phyloP scores from a whole-genome alignment of 768 basidiomycete genomes.

The Mrakia hoshinonis region DNA sequence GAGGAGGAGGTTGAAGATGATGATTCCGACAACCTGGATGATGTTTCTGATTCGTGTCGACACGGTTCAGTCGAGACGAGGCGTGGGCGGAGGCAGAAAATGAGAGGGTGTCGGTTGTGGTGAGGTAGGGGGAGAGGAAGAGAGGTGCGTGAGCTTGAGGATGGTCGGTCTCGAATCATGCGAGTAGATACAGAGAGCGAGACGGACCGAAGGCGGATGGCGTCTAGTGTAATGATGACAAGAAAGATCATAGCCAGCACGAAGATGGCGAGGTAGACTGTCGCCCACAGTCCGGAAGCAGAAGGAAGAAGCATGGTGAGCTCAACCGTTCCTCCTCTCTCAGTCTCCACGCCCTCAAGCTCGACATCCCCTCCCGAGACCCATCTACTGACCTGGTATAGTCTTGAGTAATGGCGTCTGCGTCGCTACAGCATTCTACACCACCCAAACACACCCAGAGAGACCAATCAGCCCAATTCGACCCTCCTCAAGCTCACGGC shows the following conservation, averaged over 20 bases:
- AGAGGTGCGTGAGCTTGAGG: not conserved
- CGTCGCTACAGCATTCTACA: not conserved
- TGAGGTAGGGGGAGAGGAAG: not conserved
- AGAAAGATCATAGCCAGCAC: slow-evolving; percentile 9
- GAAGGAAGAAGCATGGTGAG: not conserved
- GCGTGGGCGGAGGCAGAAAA: too few species aligned
- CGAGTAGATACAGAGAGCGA: not conserved
- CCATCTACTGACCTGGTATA: not conserved
- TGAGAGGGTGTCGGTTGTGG: too few species aligned
- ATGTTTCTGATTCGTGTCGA: too few species aligned
- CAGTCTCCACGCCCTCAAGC: not conserved
- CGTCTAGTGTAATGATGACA: slow-evolving; percentile 8
- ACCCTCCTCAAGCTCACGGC: not conserved
- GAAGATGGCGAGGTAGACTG: slow-evolving; percentile 11
- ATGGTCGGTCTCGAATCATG: not conserved
- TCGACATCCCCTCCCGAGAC: not conserved
- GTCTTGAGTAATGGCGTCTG: slow-evolving; percentile 21
- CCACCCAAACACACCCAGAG: not conserved
- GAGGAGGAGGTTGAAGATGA: slow-evolving; percentile 4
- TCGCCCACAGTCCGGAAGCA: not conserved
- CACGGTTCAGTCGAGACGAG: too few species aligned
- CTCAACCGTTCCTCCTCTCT: not conserved
- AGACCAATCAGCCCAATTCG: not conserved
- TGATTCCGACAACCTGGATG: slow-evolving; percentile 15
- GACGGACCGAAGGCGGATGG: slow-evolving; percentile 17